Evolutionary conservation across 139 green algal species (phyloP).

Genomic region (Chlamydomonas urium): DNA sequence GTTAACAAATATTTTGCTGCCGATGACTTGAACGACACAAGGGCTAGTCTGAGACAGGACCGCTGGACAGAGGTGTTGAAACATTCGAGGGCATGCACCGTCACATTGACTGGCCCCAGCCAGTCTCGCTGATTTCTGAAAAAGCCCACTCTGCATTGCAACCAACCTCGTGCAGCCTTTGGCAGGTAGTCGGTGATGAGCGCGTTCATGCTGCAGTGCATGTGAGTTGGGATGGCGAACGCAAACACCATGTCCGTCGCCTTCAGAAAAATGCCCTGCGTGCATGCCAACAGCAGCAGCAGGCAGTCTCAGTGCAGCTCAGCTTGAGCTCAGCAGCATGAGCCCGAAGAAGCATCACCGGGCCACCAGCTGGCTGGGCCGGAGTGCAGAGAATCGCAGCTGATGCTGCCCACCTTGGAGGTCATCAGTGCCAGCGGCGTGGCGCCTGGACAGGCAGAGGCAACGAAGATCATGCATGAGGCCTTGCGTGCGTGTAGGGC

Average conservation of each 20-base stretch:
- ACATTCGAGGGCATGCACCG: background rate
- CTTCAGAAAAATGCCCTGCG: constrained; percentile 29
- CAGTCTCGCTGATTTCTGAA: background rate
- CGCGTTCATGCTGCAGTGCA: constrained; percentile 68
- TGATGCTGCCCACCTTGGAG: constrained; percentile 1
- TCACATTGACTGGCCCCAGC: background rate
- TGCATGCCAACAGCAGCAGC: background rate
- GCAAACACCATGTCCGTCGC: constrained; percentile 49
- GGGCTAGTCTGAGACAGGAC: background rate
- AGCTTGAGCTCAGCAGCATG: too few species aligned
- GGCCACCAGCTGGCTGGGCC: background rate
- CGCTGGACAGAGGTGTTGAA: background rate
- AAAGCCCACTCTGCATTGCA: background rate
- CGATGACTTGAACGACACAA: background rate
- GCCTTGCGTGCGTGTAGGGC: background rate
- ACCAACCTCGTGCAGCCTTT: constrained; percentile 19
- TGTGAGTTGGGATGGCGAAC: constrained; percentile 63
- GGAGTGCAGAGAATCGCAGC: background rate
- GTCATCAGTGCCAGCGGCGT: constrained; percentile 9
- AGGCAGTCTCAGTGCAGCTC: background rate
- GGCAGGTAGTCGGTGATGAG: constrained; percentile 76
- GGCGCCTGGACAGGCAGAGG: background rate
- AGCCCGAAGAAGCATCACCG: too few species aligned
- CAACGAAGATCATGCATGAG: background rate
- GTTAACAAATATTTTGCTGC: background rate